A percentile compares a stretch with the other conserved stretches of the same genome.
phyloP scores from a whole-genome alignment of 192 early-diverging fungal species.

The Coemansia sp. region DNA sequence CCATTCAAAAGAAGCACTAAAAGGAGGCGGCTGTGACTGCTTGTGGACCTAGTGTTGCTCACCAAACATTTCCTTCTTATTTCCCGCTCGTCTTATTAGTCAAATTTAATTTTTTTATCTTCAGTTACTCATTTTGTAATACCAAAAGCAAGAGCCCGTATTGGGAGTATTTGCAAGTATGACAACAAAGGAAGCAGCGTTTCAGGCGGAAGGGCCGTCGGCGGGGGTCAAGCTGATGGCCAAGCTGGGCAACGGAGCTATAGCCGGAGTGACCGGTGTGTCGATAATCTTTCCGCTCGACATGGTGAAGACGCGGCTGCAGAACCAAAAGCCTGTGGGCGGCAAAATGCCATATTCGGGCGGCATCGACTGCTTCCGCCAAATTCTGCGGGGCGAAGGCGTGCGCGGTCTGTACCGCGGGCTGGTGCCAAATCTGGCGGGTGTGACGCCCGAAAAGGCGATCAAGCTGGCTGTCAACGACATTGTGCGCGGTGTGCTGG shows the following conservation, averaged over 20 bases:
- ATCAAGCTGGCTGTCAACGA: slow-evolving; percentile 60
- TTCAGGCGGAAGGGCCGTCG: slow-evolving; percentile 16
- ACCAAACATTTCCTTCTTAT: background rate
- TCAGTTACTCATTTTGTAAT: background rate
- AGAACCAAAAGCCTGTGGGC: slow-evolving; percentile 58
- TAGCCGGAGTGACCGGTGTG: slow-evolving; percentile 62
- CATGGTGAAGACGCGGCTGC: slow-evolving; percentile 72
- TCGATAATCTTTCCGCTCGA: slow-evolving; percentile 66
- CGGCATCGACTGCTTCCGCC: slow-evolving; percentile 74
- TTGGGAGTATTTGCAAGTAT: background rate
- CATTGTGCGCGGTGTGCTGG: slow-evolving; percentile 74
- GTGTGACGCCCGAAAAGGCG: slow-evolving; percentile 95
- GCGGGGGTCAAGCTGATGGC: slow-evolving; percentile 39
- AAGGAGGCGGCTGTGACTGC: background rate
- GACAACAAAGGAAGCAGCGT: slow-evolving; percentile 3
- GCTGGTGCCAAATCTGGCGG: slow-evolving; percentile 85
- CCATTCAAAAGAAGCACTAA: background rate
- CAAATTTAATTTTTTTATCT: background rate
- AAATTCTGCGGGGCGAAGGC: slow-evolving; percentile 87
- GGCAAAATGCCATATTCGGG: slow-evolving; percentile 58
- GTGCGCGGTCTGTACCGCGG: slow-evolving; percentile 90
- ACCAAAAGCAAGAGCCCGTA: background rate
- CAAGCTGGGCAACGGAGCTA: slow-evolving; percentile 60
- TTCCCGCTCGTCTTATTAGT: background rate
- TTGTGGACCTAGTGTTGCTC: background rate